A percentile compares a stretch with the other conserved stretches of the same genome.
Conservation (phyloP, 2,329 filamentous ascomycete species). For the Paecilomyces sp. region DNA sequence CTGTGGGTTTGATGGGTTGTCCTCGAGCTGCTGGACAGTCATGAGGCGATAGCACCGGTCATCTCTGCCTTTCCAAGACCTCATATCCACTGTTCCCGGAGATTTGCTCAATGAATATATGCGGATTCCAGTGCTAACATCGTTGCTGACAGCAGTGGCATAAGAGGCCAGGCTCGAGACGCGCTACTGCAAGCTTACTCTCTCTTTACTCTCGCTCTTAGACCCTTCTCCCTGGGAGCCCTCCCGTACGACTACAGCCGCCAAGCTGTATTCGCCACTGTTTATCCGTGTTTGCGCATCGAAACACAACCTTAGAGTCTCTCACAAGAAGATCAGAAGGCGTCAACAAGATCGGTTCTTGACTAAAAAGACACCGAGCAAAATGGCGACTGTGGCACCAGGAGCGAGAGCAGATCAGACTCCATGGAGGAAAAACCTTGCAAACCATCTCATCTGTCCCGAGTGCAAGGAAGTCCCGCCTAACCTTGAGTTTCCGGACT, state of each 20-base stretch:
- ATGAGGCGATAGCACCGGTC: slow-evolving; percentile 8
- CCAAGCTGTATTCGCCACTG: slow-evolving; percentile 65
- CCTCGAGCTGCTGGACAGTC: slow-evolving; percentile 6
- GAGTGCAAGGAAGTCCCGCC: slow-evolving; percentile 92
- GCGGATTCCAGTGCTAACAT: slow-evolving; percentile 22
- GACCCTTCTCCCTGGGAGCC: background rate
- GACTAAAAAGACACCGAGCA: slow-evolving; percentile 17
- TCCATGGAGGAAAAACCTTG: slow-evolving; percentile 75
- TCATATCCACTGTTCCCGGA: slow-evolving; percentile 8
- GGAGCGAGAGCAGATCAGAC: slow-evolving; percentile 29
- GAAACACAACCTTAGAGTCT: slow-evolving; percentile 39
- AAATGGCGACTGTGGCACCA: slow-evolving; percentile 33
- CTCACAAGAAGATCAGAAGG: slow-evolving; percentile 38
- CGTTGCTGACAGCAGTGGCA: slow-evolving; percentile 23
- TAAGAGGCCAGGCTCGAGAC: slow-evolving; percentile 12
- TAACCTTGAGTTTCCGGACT: slow-evolving; percentile 87
- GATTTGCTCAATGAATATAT: slow-evolving; percentile 2
- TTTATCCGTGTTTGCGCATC: slow-evolving; percentile 53
- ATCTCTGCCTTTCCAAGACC: slow-evolving; percentile 6
- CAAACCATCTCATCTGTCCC: slow-evolving; percentile 74
- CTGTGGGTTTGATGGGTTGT: slow-evolving; percentile 11
- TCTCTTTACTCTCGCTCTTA: slow-evolving; percentile 9
- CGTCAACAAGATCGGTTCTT: slow-evolving; percentile 31
- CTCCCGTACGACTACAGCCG: slow-evolving; percentile 33
- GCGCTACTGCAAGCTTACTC: slow-evolving; percentile 15